Base-by-base conservation (phyloP, 1,139 yeast species). In the Lodderomyces theae region DNA sequence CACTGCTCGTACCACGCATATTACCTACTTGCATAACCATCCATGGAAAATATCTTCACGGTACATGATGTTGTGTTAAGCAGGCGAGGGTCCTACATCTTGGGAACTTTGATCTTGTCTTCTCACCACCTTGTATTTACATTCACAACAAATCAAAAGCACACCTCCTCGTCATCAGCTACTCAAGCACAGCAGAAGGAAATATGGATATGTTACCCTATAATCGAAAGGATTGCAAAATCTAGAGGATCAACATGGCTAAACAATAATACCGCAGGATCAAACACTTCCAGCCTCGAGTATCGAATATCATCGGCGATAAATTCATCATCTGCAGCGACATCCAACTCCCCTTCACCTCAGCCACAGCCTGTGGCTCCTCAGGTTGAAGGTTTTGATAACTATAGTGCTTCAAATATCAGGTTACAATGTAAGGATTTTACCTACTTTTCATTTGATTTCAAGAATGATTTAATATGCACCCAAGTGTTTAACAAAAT, bases 201-300 rank as follows among this genome's bases (percentile, higher is more conserved):
- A 57, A 77, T 88, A 17, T 92, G 98, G 98, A 76, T 89, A 26
- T 86, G 96, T 45, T 92, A 90, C 60, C 97, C 97, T 0, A 79
- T 90, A 51, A 82, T 90, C 35, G 85, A 81, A 36, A 67, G 74
- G 42, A 80, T 86, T 2, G 77, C 77, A 48, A 79, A 84, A 49
- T 72, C 81, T 23, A 54, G 77, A 47, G 80, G 85, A 21, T 67
- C 80, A 3, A 66, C 77, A 2, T 58, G 69, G 60, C 46, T 64
- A 16, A 52, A 40, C 19, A 53, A 47, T 39, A 49, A 47, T 35
- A 41, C 37, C 10, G 34, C 31, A 8, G 28, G 17, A 11, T 28
- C 18, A 12, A 39, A 21, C 32, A 40, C 29, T 18, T 38, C 37
- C 9, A 35, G 26, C 8, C n/a, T 24, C 8, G 43, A 40, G 9